Percentiles rank a stretch among this genome's conserved stretches.
phyloP scores from a whole-genome alignment of 805 yeast species.

The Sporopachydermia quercuum region DNA sequence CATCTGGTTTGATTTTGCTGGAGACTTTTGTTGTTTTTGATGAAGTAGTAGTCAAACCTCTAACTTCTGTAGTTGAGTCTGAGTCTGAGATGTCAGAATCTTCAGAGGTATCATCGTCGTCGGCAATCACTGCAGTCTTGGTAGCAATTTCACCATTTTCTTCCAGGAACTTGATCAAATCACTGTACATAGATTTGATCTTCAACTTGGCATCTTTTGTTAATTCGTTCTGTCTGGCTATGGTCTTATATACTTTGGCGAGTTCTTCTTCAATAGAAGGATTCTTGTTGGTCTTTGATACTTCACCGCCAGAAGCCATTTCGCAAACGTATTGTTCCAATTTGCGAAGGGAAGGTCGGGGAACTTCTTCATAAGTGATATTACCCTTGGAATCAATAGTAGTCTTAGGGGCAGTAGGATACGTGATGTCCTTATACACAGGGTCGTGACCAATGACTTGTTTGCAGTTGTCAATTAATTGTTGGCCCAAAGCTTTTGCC shows the following conservation, averaged over 20 bases:
- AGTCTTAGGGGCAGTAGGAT: constrained; percentile 93
- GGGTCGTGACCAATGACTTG: constrained; percentile 73
- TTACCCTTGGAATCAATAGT: constrained; percentile 79
- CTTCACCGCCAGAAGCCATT: constrained; percentile 89
- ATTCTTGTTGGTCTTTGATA: constrained; percentile 47
- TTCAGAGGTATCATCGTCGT: constrained; percentile 30
- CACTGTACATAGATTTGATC: constrained; percentile 56
- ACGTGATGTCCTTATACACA: constrained; percentile 87
- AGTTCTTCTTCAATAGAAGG: constrained; percentile 79
- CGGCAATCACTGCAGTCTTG: constrained; percentile 42
- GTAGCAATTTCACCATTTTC: constrained; percentile 58
- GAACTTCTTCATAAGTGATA: constrained; percentile 67
- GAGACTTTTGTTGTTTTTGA: constrained; percentile 63
- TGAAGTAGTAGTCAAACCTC: constrained; percentile 63
- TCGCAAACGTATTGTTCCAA: constrained; percentile 89
- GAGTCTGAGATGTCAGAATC: constrained; percentile 36
- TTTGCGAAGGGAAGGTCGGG: constrained; percentile 84
- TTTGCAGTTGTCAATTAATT: constrained; percentile 87
- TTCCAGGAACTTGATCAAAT: constrained; percentile 54
- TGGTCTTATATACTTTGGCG: constrained; percentile 67
- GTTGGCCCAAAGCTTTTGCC: constrained; percentile 82
- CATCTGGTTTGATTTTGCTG: constrained; percentile 58
- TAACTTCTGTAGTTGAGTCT: constrained; percentile 59
- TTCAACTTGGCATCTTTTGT: constrained; percentile 53
- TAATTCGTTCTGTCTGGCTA: constrained; percentile 51